Evolutionary conservation across 106 monocot species (phyloP).

Genomic region (Apostasia shenzhenica): DNA sequence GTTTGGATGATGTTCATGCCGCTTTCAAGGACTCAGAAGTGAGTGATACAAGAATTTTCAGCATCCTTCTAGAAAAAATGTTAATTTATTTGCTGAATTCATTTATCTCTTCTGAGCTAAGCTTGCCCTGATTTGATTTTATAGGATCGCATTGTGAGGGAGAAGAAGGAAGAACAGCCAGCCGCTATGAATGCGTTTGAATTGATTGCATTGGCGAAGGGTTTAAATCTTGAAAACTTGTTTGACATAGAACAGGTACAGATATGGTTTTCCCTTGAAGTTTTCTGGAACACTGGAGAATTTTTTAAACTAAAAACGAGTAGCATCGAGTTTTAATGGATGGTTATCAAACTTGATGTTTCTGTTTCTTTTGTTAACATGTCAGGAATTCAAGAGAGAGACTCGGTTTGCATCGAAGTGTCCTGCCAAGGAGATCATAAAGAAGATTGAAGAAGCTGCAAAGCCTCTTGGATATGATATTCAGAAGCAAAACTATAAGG

Average conservation of each 20-base stretch:
- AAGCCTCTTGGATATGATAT: slow-evolving; percentile 83
- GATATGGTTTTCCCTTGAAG: neutral
- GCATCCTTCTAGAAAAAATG: too few relatives aligned
- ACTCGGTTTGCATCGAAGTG: slow-evolving; percentile 76
- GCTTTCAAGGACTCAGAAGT: slow-evolving; percentile 69
- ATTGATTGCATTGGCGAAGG: slow-evolving; percentile 80
- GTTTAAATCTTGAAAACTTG: slow-evolving; percentile 76
- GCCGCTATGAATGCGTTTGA: slow-evolving; percentile 84
- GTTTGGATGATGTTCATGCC: slow-evolving; percentile 68
- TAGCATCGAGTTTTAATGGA: too few relatives aligned
- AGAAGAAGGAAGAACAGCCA: slow-evolving; percentile 56
- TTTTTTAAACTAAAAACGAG: neutral
- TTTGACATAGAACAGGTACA: slow-evolving; percentile 65
- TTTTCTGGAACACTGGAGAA: neutral
- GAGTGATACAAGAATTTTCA: slow-evolving; percentile 14
- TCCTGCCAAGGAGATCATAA: slow-evolving; percentile 72
- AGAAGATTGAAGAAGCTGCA: slow-evolving; percentile 85
- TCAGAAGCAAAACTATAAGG: slow-evolving; percentile 89
- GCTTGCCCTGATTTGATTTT: neutral
- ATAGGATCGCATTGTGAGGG: slow-evolving; percentile 57
- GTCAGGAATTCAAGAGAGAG: slow-evolving; percentile 76
- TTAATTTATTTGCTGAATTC: too few relatives aligned
- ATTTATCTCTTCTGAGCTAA: too few relatives aligned
- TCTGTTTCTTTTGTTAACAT: neutral
- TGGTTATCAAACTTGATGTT: neutral